A percentile compares a stretch with the other conserved stretches of the same genome.
phyloP scores from a whole-genome alignment of 257 asterid genomes.

The Leptodermis oblonga region DNA sequence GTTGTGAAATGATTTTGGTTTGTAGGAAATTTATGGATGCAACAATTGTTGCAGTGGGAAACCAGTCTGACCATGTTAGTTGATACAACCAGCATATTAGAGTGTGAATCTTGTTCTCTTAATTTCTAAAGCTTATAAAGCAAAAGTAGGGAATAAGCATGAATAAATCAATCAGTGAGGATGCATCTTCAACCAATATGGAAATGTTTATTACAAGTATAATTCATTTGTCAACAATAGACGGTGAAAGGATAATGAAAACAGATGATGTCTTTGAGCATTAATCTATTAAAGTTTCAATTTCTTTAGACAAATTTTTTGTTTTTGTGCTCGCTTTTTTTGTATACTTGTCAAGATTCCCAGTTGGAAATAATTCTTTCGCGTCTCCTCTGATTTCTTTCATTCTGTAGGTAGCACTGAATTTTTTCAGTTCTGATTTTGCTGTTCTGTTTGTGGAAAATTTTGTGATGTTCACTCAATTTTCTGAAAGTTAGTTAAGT shows the following conservation, averaged over 20 bases:
- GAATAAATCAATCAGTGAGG: not conserved
- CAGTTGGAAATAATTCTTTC: not conserved
- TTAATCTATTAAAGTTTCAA: not conserved
- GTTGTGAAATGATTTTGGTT: conserved; percentile 6
- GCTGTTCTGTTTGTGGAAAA: no score
- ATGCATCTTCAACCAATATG: not conserved
- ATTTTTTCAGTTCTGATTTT: no score
- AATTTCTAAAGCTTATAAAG: not conserved
- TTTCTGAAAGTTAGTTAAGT: no score
- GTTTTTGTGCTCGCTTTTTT: not conserved
- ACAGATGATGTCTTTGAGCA: not conserved
- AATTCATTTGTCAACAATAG: not conserved
- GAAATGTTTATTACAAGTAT: not conserved
- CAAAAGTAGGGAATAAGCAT: not conserved
- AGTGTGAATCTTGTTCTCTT: not conserved
- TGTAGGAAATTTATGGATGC: conserved; percentile 12
- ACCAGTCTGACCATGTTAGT: conserved; percentile 11
- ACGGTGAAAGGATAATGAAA: not conserved
- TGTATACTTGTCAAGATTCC: not conserved
- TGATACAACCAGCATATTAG: conserved; percentile 5
- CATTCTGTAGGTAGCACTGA: no score
- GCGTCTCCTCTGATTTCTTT: no score
- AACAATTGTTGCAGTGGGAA: conserved; percentile 11
- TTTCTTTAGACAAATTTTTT: not conserved
- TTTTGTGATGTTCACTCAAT: no score